Evolutionary conservation across 768 basidiomycete species (phyloP), one percentile per base, ranked within the genome.

Genomic region (Phlebiopsis flavidoalba): DNA sequence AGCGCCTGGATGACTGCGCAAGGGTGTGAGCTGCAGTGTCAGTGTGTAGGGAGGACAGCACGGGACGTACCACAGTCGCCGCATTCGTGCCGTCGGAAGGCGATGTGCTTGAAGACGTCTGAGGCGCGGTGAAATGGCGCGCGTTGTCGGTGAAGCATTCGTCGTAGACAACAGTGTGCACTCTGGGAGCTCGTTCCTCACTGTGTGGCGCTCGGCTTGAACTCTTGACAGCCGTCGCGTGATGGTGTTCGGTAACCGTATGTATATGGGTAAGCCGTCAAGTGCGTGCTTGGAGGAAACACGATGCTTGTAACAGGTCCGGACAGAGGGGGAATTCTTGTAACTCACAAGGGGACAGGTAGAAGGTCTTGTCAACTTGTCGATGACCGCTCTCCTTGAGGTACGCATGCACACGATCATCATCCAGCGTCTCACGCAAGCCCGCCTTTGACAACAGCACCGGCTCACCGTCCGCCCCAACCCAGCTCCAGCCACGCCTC

Each of bases 181-280:
- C 24, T 53, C 49, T 8, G 63, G 65, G n/a, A 62, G 46, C 36
- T 63, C 35, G 21, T 60, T n/a, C 61, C n/a, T 57, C 47, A 11
- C n/a, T 51, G 14, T 12, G 48, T 26, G 21, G 40, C 37, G 17
- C 48, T 46, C 4, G 62, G 52, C 36, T 24, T 11, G 56, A 66
- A 63, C 37, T 45, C 45, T 15, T 58, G 66, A 62, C 64, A 69
- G 7, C 60, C 60, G 24, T 49, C n/a, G n/a, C n/a, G 37, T 62
- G 52, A 4, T 57, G 59, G 7, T 52, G 43, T 21, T 60, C 45
- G 26, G 53, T 57, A 22, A 64, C 53, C n/a, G 37, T 51, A 59
- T 21, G 67, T 62, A 52, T 71, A 74, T n/a, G 75, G 71, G 63
- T 71, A 76, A n/a, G 0, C 76, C 75, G 55, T 76, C 74, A 7